phyloP scores from a whole-genome alignment of 768 basidiomycete genomes.

The Gymnopilus dilepis region DNA sequence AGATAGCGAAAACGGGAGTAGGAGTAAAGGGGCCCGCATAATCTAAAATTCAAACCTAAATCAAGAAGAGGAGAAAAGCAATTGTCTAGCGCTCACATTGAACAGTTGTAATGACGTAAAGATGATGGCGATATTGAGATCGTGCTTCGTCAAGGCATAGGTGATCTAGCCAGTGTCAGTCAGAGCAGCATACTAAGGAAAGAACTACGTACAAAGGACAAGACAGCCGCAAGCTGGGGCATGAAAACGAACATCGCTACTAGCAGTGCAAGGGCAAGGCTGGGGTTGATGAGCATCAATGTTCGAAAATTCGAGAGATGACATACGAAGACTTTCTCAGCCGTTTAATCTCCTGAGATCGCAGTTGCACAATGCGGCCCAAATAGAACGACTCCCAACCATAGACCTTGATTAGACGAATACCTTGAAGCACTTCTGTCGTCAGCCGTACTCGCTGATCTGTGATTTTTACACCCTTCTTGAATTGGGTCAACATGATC shows the following conservation, averaged over 20 bases:
- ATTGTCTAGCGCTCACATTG: slow-evolving; percentile 43
- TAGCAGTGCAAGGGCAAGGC: slow-evolving; percentile 41
- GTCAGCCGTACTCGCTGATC: slow-evolving; percentile 69
- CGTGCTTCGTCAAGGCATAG: slow-evolving; percentile 61
- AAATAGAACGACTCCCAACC: slow-evolving; percentile 62
- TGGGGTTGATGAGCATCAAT: slow-evolving; percentile 16
- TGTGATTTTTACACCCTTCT: slow-evolving; percentile 65
- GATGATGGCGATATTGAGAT: slow-evolving; percentile 56
- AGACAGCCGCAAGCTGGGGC: slow-evolving; percentile 54
- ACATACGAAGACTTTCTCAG: slow-evolving; percentile 45
- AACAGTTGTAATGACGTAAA: slow-evolving; percentile 65
- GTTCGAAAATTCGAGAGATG: not conserved
- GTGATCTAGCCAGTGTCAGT: slow-evolving; percentile 50
- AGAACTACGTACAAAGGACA: slow-evolving; percentile 51
- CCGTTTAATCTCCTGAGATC: slow-evolving; percentile 44
- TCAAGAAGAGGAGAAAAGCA: not conserved
- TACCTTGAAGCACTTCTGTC: slow-evolving; percentile 71
- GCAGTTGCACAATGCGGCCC: slow-evolving; percentile 43
- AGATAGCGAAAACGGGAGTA: slow-evolving; percentile 60
- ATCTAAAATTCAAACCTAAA: slow-evolving; percentile 40
- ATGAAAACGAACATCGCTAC: slow-evolving; percentile 54
- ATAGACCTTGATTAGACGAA: slow-evolving; percentile 68
- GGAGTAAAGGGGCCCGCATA: slow-evolving; percentile 61
- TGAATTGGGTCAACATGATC: slow-evolving; percentile 57
- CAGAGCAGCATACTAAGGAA: not conserved